Conservation (phyloP, 2,329 filamentous ascomycete genomes). For the Fusarium tricinctum region DNA sequence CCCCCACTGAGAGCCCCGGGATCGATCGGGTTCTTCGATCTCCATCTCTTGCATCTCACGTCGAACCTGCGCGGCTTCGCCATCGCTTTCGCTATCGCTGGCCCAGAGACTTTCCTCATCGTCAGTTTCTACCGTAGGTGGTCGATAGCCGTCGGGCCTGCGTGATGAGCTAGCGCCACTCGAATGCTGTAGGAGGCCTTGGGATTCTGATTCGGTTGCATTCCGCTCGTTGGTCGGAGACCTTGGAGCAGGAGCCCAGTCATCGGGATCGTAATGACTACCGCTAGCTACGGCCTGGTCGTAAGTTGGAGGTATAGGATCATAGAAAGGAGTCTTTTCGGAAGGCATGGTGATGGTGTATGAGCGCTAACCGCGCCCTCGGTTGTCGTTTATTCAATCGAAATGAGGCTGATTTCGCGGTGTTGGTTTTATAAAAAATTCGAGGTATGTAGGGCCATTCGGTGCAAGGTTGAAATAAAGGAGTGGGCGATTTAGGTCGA, state of each 20-base stretch:
- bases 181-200: conserved; percentile 77
- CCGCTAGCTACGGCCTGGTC: conserved; percentile 58
- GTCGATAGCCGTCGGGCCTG: conserved; percentile 74
- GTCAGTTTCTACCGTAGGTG: conserved; percentile 84
- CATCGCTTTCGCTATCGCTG: conserved; percentile 62
- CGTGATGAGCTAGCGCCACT: conserved; percentile 59
- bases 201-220: conserved; percentile 80
- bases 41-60: conserved; percentile 92
- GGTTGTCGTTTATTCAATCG: conserved; percentile 25
- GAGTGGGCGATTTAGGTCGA: conserved; percentile 37
- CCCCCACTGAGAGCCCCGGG: conserved; percentile 64
- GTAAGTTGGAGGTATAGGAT: conserved; percentile 60
- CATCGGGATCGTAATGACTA: conserved; percentile 52
- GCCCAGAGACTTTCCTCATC: conserved; percentile 72
- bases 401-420: conserved; percentile 11
- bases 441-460: conserved; percentile 32
- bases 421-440: conserved; percentile 24
- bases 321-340: conserved; percentile 60
- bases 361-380: conserved; percentile 42
- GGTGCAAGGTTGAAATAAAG: conserved; percentile 28
- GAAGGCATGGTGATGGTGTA: conserved; percentile 52
- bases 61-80: conserved; percentile 76
- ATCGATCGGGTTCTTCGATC: conserved; percentile 75
- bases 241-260: conserved; percentile 51
- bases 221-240: conserved; percentile 67